Base-by-base conservation (phyloP, 2,329 filamentous ascomycete genomes). In the Ophiostoma perfectum region DNA sequence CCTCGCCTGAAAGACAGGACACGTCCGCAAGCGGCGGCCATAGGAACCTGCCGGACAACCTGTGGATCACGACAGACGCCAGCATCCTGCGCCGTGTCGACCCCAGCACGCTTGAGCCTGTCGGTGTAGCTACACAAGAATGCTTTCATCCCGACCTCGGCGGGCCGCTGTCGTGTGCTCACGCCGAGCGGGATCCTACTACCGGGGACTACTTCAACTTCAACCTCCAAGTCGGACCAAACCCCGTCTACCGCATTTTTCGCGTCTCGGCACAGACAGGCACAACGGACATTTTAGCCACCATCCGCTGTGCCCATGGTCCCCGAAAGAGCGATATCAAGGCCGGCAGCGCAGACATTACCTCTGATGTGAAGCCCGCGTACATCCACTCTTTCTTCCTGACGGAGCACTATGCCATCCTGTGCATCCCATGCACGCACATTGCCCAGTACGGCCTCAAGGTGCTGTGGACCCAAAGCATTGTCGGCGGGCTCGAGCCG, bases 381-480 rank as follows among this genome's bases (percentile, higher is more conserved):
- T 96, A 95, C 73, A 86, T 96, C n/a, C 92, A 96, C 78, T 94
- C 91, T 8, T 83, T 94, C 73, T 92, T 92, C 73, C 77, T 96
- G 39, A 90, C 90, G 0, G 79, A 86, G 16, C 86, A 88, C 73
- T 90, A 89, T 73, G 86, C 93, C 1, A 79, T 95, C 0, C 79
- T 96, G 4, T 93, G 90, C 74, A 78, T 95, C 0, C 93, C 90
- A 73, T 86, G 86, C 16, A 83, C 88, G 0, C 86, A 89, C 71
- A 81, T 87, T 55, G 82, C 79, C 1, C 80, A 78, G 72, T 79
- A 78, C 9, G 91, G 91, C 0, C 70, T 88, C 1, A 83, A 82
- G 14, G 81, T 92, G 9, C 75, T 88, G 0, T 90, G 86, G 81
- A 79, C 88, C 49, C 78, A 85, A 8, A 93, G 92, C 73, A 75